phyloP scores from a whole-genome alignment of 169 alveolate genomes.

The Theileria orientalis region DNA sequence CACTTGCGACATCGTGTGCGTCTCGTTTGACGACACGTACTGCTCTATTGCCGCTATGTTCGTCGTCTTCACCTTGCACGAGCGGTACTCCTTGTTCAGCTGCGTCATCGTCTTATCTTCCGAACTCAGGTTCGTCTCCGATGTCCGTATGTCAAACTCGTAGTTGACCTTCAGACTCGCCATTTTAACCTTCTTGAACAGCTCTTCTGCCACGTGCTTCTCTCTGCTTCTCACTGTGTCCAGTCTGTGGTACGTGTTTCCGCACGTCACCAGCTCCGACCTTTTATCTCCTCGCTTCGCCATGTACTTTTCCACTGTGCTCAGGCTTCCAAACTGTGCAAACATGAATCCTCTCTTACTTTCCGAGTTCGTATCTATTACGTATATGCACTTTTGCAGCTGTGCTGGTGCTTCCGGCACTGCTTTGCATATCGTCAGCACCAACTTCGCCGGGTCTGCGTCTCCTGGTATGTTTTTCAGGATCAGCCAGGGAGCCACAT shows the following conservation, averaged over 20 bases:
- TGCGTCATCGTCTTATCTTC: slow-evolving; percentile 14
- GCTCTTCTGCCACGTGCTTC: slow-evolving; percentile 60
- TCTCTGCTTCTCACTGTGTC: slow-evolving; percentile 50
- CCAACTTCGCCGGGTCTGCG: slow-evolving; percentile 39
- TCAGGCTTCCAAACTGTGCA: slow-evolving; percentile 7
- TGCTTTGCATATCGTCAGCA: slow-evolving; percentile 8
- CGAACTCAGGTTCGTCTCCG: neutral
- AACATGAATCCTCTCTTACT: slow-evolving; percentile 50
- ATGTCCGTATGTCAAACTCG: slow-evolving; percentile 27
- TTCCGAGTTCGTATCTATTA: slow-evolving; percentile 37
- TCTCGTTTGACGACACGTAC: neutral
- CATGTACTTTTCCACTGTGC: slow-evolving; percentile 11
- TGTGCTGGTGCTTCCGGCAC: slow-evolving; percentile 48
- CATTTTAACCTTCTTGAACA: slow-evolving; percentile 24
- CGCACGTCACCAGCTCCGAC: slow-evolving; percentile 17
- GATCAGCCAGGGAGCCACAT: slow-evolving; percentile 57
- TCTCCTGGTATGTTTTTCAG: slow-evolving; percentile 36
- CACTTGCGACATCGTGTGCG: slow-evolving; percentile 19
- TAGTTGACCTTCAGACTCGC: slow-evolving; percentile 15
- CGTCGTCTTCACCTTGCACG: slow-evolving; percentile 45
- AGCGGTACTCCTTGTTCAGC: slow-evolving; percentile 21
- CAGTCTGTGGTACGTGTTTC: slow-evolving; percentile 28
- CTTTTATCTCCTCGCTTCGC: slow-evolving; percentile 24
- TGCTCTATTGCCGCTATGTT: slow-evolving; percentile 27
- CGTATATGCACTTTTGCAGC: slow-evolving; percentile 37